phyloP scores from a whole-genome alignment of 2,329 filamentous ascomycete genomes.

The Colletotrichum sp. region DNA sequence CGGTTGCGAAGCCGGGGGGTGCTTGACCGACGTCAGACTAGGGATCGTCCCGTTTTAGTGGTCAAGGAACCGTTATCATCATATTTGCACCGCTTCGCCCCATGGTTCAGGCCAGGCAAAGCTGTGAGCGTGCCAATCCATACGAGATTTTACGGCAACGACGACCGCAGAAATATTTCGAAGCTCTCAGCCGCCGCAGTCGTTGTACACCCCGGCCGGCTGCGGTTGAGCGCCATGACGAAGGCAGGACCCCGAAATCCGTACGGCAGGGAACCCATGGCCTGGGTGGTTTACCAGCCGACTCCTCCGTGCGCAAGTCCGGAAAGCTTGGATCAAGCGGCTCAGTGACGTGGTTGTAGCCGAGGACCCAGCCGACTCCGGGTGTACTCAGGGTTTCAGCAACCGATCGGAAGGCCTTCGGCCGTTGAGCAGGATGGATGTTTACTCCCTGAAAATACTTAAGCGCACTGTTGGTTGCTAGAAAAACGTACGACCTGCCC shows the following conservation, averaged over 20 bases:
- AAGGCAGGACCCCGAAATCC: background rate
- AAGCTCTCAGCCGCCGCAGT: background rate
- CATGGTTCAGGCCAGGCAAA: background rate
- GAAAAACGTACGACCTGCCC: background rate
- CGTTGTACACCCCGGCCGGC: background rate
- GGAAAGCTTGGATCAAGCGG: conserved; percentile 15
- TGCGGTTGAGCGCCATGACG: background rate
- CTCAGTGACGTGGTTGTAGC: background rate
- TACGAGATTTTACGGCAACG: background rate
- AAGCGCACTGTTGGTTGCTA: background rate
- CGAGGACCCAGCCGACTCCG: background rate
- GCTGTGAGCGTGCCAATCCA: background rate
- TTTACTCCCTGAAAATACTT: background rate
- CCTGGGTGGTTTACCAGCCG: background rate
- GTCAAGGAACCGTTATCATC: background rate
- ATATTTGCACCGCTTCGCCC: background rate
- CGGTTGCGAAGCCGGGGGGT: background rate
- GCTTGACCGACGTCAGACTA: background rate
- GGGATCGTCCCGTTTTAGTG: background rate
- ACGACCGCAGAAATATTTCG: background rate
- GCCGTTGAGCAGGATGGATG: background rate
- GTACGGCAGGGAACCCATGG: conserved; percentile 6
- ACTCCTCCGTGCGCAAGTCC: background rate
- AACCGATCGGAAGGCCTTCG: background rate
- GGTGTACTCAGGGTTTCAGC: background rate